phyloP scores from a whole-genome alignment of 2,329 filamentous ascomycete species.

The Diaporthe batatas region DNA sequence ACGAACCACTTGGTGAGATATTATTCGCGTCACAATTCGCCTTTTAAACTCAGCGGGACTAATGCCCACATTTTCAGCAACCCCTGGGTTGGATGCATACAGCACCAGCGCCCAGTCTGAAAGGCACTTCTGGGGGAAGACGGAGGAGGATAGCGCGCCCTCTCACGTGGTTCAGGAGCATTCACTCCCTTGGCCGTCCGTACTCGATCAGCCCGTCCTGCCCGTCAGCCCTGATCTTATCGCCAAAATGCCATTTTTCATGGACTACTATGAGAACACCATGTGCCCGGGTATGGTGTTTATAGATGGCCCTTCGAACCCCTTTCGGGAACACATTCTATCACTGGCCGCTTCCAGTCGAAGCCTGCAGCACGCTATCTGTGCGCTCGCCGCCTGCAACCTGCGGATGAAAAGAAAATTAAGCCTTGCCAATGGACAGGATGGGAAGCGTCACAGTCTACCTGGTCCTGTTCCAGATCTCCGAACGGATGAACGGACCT shows the following conservation, averaged over 20 bases:
- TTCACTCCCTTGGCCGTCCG: conserved; percentile 62
- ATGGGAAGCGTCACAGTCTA: conserved; percentile 66
- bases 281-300: conserved; percentile 94
- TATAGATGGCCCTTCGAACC: conserved; percentile 88
- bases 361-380: conserved; percentile 92
- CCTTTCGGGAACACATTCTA: conserved; percentile 86
- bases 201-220: conserved; percentile 60
- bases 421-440: conserved; percentile 64
- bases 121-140: conserved; percentile 61
- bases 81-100: conserved; percentile 66
- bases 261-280: conserved; percentile 93
- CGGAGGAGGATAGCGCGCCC: conserved; percentile 60
- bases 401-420: conserved; percentile 85
- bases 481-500: conserved; percentile 71
- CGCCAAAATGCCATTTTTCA: conserved; percentile 86
- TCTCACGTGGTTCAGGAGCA: conserved; percentile 57
- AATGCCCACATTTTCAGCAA: conserved; percentile 54
- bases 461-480: conserved; percentile 52
- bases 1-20: conserved; percentile 69
- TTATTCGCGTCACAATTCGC: conserved; percentile 53
- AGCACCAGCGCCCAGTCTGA: conserved; percentile 64
- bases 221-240: conserved; percentile 74
- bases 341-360: conserved; percentile 82
- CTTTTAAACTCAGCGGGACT: conserved; percentile 44
- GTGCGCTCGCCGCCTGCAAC: conserved; percentile 89